Evolutionary conservation across 192 early-diverging fungal species (phyloP).

Genomic region (Mortierella alpina): DNA sequence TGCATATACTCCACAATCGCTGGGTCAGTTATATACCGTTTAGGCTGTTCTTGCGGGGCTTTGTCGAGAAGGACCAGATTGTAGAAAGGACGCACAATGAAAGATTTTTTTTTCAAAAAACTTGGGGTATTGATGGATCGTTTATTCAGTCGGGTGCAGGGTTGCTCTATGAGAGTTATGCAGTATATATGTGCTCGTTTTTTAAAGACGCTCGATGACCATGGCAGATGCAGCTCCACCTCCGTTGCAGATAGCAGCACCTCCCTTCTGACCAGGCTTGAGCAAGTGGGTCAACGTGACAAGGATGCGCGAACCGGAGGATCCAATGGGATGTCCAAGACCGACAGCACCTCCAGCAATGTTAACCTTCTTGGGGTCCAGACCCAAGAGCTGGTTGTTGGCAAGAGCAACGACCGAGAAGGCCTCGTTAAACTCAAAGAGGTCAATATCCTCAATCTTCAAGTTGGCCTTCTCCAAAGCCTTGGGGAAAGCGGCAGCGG

Average conservation of each 20-base stretch:
- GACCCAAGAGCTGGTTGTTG: slow-evolving; percentile 88
- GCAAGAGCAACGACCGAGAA: slow-evolving; percentile 92
- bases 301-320: slow-evolving; percentile 84
- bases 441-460: slow-evolving; percentile 83
- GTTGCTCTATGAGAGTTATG: background rate
- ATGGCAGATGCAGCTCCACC: slow-evolving; percentile 82
- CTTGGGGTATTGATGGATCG: no score
- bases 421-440: slow-evolving; percentile 98
- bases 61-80: background rate
- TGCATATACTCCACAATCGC: background rate
- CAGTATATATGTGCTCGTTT: background rate
- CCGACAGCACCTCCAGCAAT: slow-evolving; percentile 86
- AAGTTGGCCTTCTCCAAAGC: slow-evolving; percentile 90
- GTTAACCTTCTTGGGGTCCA: slow-evolving; percentile 78
- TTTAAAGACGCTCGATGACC: slow-evolving; percentile 69
- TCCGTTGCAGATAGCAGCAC: slow-evolving; percentile 86
- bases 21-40: no score
- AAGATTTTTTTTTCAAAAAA: slow-evolving; percentile 1
- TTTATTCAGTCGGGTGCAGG: background rate
- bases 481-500: slow-evolving; percentile 90
- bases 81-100: background rate
- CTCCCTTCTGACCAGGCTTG: slow-evolving; percentile 84
- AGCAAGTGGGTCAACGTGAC: slow-evolving; percentile 85
- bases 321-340: slow-evolving; percentile 86
- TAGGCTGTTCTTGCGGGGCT: no score